phyloP scores from a whole-genome alignment of 2,329 filamentous ascomycete species.

The Sporothrix euskadiensis region DNA sequence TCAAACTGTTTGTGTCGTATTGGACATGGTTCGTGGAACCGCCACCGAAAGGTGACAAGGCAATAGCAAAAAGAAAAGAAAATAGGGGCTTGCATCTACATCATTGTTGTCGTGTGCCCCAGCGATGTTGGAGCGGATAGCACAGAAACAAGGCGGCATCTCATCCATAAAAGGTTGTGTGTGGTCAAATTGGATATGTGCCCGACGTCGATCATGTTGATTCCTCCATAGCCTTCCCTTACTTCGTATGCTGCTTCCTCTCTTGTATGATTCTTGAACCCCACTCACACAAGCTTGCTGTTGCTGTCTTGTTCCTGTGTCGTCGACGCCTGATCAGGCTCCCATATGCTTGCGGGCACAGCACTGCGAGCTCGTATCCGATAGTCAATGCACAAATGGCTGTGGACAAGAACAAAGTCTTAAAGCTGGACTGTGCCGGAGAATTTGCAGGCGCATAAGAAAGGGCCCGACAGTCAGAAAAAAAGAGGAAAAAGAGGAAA shows the following conservation, averaged over 20 bases:
- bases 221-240: neutral
- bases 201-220: neutral
- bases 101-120: neutral
- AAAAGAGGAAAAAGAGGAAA: neutral
- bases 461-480: neutral
- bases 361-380: neutral
- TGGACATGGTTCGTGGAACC: slow-evolving; percentile 5
- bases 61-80: neutral
- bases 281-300: neutral
- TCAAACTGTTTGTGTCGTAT: neutral
- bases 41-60: neutral
- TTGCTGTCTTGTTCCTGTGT: neutral
- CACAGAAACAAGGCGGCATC: neutral
- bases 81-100: neutral
- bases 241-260: neutral
- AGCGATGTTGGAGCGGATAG: neutral
- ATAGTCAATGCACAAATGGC: neutral
- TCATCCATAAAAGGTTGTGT: neutral
- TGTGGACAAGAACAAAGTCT: neutral
- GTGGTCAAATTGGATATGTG: neutral
- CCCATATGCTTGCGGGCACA: neutral
- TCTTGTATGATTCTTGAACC: neutral
- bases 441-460: neutral
- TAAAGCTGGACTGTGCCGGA: neutral
- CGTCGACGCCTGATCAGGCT: slow-evolving; percentile 19